phyloP scores from a whole-genome alignment of 2,329 filamentous ascomycete species.

The Calonectria henricotiae region DNA sequence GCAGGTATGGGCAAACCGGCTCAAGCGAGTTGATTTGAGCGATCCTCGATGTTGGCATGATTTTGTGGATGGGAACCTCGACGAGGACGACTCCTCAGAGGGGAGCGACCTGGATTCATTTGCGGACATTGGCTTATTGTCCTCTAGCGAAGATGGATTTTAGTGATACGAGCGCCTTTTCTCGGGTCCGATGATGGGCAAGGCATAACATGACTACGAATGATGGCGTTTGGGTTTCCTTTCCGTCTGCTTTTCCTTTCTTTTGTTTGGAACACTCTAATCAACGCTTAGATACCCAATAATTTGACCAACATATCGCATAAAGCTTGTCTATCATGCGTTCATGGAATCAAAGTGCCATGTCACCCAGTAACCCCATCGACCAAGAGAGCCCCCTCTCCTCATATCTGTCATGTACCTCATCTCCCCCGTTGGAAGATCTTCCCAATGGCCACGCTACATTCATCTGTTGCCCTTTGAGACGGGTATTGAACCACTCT shows the following conservation, averaged over 20 bases:
- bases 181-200: no score
- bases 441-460: background rate
- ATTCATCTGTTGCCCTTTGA: slow-evolving; percentile 39
- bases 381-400: slow-evolving; percentile 40
- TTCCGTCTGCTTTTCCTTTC: background rate
- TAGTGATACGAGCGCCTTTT: background rate
- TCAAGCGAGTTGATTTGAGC: slow-evolving; percentile 48
- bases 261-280: background rate
- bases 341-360: slow-evolving; percentile 43
- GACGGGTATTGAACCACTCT: slow-evolving; percentile 54
- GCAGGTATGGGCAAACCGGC: slow-evolving; percentile 45
- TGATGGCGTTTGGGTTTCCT: background rate
- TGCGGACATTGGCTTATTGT: slow-evolving; percentile 37
- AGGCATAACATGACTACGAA: background rate
- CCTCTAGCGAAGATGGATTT: slow-evolving; percentile 34
- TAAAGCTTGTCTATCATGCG: background rate
- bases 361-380: slow-evolving; percentile 49
- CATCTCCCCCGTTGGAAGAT: slow-evolving; percentile 6
- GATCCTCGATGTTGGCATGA: slow-evolving; percentile 51
- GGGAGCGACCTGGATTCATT: slow-evolving; percentile 34
- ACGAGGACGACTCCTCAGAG: slow-evolving; percentile 38
- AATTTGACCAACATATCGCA: background rate
- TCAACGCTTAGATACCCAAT: slow-evolving; percentile 39
- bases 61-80: slow-evolving; percentile 41
- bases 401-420: background rate